Conservation (phyloP, 495 filamentous ascomycete genomes). For the Friedmanniomyces simplex region DNA sequence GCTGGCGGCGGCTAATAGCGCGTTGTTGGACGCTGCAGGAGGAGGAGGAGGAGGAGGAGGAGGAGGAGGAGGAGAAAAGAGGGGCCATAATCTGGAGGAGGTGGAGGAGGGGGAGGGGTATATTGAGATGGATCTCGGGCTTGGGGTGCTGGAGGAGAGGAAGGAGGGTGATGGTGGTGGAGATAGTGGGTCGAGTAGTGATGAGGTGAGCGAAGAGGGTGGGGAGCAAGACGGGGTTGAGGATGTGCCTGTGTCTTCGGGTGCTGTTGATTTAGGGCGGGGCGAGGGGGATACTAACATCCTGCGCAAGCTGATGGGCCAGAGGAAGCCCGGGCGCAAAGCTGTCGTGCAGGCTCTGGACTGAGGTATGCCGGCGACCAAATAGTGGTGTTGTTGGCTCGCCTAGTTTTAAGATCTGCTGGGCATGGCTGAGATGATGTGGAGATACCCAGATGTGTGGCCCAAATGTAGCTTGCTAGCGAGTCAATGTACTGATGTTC, state of each 20-base stretch:
- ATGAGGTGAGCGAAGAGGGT: neutral
- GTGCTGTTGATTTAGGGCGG: neutral
- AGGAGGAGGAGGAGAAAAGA: neutral
- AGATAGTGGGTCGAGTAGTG: neutral
- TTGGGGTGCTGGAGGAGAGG: conserved; percentile 20
- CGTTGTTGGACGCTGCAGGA: conserved; percentile 11
- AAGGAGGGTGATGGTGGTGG: neutral
- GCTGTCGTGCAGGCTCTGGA: neutral
- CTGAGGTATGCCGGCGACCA: too few species aligned
- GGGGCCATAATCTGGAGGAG: conserved; percentile 9
- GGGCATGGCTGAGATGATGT: neutral
- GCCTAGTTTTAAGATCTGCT: neutral
- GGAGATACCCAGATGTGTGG: neutral
- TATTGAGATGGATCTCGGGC: conserved; percentile 22
- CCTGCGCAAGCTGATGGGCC: conserved; percentile 11
- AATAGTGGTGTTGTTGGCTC: too few species aligned
- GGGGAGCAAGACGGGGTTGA: neutral
- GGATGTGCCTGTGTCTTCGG: neutral
- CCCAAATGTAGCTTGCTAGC: too few species aligned
- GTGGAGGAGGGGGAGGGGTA: conserved; percentile 14
- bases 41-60: conserved; percentile 12
- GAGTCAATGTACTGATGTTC: too few species aligned
- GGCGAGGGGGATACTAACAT: neutral
- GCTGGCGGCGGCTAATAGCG: conserved; percentile 8
- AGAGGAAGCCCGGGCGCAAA: neutral